Base-by-base conservation (phyloP, 164 flowering plant genomes). In the Nelumbo lutea region DNA sequence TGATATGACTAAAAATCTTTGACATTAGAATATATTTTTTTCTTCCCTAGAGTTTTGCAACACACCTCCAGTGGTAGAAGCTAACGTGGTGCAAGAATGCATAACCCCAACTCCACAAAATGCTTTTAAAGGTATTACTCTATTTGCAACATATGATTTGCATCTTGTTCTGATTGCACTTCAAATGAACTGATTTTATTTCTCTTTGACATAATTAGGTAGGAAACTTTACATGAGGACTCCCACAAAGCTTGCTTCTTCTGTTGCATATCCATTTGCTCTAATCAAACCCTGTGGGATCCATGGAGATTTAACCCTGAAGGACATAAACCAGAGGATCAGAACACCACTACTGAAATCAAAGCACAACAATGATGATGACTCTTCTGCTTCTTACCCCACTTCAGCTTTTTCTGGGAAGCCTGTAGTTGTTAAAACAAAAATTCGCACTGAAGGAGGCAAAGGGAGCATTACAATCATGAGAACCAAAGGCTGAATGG, bases 331-430 rank as follows among this genome's bases (percentile, higher is more conserved):
- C 82, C 89, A 84, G 82, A 63, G 83, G 65, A 95, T 95, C 59
- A 89, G 64, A 10, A 80, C 59, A 63, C 89, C 89, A 4, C 89
- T 87, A 43, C 72, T 81, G 59, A 88, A 70, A 68, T 70, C 84
- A 6, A 82, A 84, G 77, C 78, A 79, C 59, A 70, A 15, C 42
- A 68, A 70, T 65, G 68, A 81, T 9, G 88, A 87, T 50, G 88
- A 87, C 7, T 72, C 81, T 46, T 41, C 78, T n/a, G 72, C 75
- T 73, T 47, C 82, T 60, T 86, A 79, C 73, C 96, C 90, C 9
- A 95, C 85, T 62, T 90, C 98, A 27, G 97, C 97, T 7, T 91
- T 94, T 71, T 88, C 97, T 9, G 97, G 98, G 69, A 94, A 94
- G 79, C 98, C 95, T 50, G 97, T 94, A 7, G 95, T 94, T 70